phyloP scores from a whole-genome alignment of 2,329 filamentous ascomycete genomes.

The Cryphonectria nitschkei region DNA sequence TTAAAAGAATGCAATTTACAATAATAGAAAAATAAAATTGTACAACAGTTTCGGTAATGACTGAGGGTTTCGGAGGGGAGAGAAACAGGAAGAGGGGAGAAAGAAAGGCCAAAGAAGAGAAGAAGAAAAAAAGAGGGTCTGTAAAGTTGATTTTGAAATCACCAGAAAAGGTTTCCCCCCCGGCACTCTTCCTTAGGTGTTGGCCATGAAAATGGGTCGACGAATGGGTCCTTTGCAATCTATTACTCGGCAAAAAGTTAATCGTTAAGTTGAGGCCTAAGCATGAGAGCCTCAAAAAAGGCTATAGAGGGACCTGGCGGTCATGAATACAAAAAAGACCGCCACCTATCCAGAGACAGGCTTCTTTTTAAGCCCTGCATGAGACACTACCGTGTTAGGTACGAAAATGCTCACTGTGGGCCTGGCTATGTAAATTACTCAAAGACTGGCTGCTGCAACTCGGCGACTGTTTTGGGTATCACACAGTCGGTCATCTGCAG shows the following conservation, averaged over 20 bases:
- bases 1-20: too few relatives aligned
- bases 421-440: background rate
- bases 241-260: constrained; percentile 2
- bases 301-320: background rate
- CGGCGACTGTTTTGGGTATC: constrained; percentile 2
- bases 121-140: background rate
- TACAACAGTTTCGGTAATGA: background rate
- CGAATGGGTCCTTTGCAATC: background rate
- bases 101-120: too few relatives aligned
- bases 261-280: background rate
- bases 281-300: background rate
- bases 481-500: background rate
- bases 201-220: background rate
- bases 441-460: background rate
- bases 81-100: background rate
- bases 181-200: background rate
- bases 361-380: constrained; percentile 1
- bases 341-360: background rate
- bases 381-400: constrained; percentile 3
- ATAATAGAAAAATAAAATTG: background rate
- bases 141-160: background rate
- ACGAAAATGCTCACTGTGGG: background rate
- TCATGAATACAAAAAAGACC: background rate
- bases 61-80: background rate
- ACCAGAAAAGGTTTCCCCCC: background rate